Percentiles rank a stretch among this genome's conserved stretches.
phyloP scores from a whole-genome alignment of 352 stramenopile genomes.

The Globisporangium megalacanthum region DNA sequence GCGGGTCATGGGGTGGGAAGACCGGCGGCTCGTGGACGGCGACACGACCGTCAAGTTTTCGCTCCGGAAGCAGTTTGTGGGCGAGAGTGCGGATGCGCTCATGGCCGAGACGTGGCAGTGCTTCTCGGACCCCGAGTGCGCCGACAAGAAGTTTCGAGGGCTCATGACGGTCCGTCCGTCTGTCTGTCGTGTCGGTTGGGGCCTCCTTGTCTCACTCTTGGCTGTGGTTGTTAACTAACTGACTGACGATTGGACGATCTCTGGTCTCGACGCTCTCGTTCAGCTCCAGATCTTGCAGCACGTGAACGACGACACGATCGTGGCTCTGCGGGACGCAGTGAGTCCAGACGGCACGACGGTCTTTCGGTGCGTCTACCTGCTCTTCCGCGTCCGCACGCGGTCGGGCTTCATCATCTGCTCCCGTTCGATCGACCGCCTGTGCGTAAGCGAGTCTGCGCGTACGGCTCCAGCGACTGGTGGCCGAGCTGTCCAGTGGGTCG shows the following conservation, averaged over 20 bases:
- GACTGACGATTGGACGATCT: background rate
- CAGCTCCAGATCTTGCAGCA: constrained; percentile 55
- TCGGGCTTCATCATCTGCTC: constrained; percentile 62
- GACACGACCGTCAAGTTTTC: constrained; percentile 57
- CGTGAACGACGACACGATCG: constrained; percentile 66
- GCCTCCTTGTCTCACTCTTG: background rate
- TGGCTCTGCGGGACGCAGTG: constrained; percentile 48
- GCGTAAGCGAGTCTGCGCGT: constrained; percentile 12
- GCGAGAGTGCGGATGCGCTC: constrained; percentile 29
- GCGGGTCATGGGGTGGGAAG: constrained; percentile 59
- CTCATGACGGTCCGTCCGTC: constrained; percentile 36
- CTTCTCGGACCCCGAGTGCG: constrained; percentile 57
- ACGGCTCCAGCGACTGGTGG: constrained; percentile 25
- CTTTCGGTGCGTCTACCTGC: constrained; percentile 63
- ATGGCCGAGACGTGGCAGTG: constrained; percentile 68
- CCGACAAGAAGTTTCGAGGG: constrained; percentile 50
- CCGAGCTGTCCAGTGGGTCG: constrained; percentile 56
- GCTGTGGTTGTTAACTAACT: constrained; percentile 6
- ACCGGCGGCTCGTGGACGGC: constrained; percentile 52
- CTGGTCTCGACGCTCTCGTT: background rate
- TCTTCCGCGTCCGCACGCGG: constrained; percentile 64
- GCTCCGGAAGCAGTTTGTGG: constrained; percentile 48
- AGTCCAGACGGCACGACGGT: constrained; percentile 37
- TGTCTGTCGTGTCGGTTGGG: too few relatives aligned
- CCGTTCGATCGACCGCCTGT: constrained; percentile 33